Conservation (phyloP, 108 stramenopile species). For the Skeletonema tropicum region DNA sequence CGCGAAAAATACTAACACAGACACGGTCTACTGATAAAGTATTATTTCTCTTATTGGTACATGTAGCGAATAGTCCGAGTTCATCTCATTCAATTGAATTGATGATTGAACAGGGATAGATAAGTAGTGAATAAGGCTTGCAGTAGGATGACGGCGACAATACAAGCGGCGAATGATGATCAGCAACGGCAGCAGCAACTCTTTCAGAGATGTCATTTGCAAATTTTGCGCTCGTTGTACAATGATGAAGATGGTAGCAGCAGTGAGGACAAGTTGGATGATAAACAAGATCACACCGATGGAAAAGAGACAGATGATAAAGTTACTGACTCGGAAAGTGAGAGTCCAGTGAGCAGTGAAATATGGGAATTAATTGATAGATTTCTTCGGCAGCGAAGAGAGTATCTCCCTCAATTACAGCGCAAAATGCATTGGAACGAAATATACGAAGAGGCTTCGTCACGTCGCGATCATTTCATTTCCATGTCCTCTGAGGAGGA, state of each 20-base stretch:
- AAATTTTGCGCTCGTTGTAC: constrained; percentile 34
- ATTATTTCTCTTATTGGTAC: too few relatives aligned
- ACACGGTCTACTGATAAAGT: too few relatives aligned
- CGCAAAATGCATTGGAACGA: constrained; percentile 27
- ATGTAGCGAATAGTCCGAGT: too few relatives aligned
- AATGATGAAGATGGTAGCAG: neutral
- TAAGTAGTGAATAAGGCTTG: neutral
- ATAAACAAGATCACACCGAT: neutral
- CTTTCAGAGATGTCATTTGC: constrained; percentile 24
- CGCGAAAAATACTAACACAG: too few relatives aligned
- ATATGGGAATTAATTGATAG: constrained; percentile 25
- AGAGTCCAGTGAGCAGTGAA: constrained; percentile 19
- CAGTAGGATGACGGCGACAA: neutral
- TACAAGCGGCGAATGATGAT: neutral
- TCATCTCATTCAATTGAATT: too few relatives aligned
- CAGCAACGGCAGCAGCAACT: constrained; percentile 2
- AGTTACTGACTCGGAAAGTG: neutral
- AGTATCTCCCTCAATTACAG: constrained; percentile 32
- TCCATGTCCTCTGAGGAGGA: constrained; percentile 12
- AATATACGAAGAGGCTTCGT: constrained; percentile 20
- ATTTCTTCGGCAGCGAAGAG: constrained; percentile 10
- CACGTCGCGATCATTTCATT: constrained; percentile 22
- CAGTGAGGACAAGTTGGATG: neutral
- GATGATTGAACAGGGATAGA: too few relatives aligned
- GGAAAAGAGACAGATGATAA: neutral